Conservation (phyloP, 2,329 filamentous ascomycete species). For the Ceratocystiopsis sp. region DNA sequence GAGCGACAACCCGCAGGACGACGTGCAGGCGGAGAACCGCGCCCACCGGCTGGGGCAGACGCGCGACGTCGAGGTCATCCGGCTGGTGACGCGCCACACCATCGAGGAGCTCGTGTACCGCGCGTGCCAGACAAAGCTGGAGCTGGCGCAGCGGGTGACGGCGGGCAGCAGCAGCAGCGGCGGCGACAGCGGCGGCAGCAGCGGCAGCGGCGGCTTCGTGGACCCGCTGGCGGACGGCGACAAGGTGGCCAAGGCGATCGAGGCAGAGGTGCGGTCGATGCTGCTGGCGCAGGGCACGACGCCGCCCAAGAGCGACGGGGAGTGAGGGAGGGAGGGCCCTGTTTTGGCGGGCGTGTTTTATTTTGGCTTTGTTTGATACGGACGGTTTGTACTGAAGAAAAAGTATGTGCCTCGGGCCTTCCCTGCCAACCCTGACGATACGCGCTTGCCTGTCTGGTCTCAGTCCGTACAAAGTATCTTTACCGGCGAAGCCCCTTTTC, state of each 20-base stretch:
- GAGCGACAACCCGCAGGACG: slow-evolving; percentile 95
- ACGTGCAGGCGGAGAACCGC: slow-evolving; percentile 94
- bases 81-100: slow-evolving; percentile 63
- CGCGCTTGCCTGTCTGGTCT: too few species aligned
- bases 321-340: too few species aligned
- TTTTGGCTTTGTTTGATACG: too few species aligned
- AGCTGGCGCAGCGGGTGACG: slow-evolving; percentile 52
- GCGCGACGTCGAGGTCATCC: slow-evolving; percentile 74
- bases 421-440: too few species aligned
- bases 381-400: too few species aligned
- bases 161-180: slow-evolving; percentile 5
- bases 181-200: slow-evolving; percentile 20
- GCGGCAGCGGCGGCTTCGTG: slow-evolving; percentile 14
- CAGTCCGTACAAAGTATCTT: too few species aligned
- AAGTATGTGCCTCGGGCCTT: too few species aligned
- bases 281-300: slow-evolving; percentile 11
- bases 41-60: slow-evolving; percentile 90
- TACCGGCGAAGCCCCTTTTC: too few species aligned
- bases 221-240: slow-evolving; percentile 12
- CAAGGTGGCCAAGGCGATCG: slow-evolving; percentile 18
- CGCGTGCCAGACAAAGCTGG: slow-evolving; percentile 82
- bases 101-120: slow-evolving; percentile 90
- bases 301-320: slow-evolving; percentile 5
- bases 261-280: slow-evolving; percentile 28
- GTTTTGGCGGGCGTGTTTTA: too few species aligned